Evolutionary conservation across 345 rosid genomes (phyloP).

Genomic region (Ricinus communis): DNA sequence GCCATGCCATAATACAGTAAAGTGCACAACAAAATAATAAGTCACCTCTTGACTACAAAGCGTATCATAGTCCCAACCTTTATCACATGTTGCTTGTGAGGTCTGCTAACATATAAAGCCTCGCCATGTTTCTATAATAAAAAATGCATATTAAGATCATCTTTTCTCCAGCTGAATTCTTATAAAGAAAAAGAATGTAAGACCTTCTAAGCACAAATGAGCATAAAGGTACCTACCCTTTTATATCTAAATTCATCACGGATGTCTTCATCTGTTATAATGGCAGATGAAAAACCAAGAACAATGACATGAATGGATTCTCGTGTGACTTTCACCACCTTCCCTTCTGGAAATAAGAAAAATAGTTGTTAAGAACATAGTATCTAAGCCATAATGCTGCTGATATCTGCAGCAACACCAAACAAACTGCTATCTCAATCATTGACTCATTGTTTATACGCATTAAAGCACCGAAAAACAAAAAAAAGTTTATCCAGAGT

Average conservation of each 20-base stretch:
- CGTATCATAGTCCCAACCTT: constrained; percentile 74
- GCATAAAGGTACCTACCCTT: constrained; percentile 34
- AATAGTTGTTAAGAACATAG: not conserved
- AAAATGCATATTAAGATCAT: not conserved
- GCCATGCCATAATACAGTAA: not conserved
- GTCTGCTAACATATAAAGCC: constrained; percentile 52
- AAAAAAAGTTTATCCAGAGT: not conserved
- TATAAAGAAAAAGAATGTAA: not conserved
- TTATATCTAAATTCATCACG: constrained; percentile 66
- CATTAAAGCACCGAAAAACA: not conserved
- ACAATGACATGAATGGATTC: constrained; percentile 72
- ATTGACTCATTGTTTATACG: not conserved
- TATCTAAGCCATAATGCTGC: constrained; percentile 4
- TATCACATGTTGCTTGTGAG: constrained; percentile 54
- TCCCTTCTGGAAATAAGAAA: constrained; percentile 55
- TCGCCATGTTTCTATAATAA: constrained; percentile 52
- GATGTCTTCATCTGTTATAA: constrained; percentile 56
- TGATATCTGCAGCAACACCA: not conserved
- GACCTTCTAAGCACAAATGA: not conserved
- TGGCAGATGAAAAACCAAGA: constrained; percentile 85
- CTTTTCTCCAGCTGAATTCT: constrained; percentile 3
- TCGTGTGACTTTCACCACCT: constrained; percentile 59
- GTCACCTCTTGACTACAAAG: constrained; percentile 73
- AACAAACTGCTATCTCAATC: not conserved
- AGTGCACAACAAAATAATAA: not conserved